Evolutionary conservation across 169 alveolate species (phyloP).

Genomic region (Toxoplasma gondii): DNA sequence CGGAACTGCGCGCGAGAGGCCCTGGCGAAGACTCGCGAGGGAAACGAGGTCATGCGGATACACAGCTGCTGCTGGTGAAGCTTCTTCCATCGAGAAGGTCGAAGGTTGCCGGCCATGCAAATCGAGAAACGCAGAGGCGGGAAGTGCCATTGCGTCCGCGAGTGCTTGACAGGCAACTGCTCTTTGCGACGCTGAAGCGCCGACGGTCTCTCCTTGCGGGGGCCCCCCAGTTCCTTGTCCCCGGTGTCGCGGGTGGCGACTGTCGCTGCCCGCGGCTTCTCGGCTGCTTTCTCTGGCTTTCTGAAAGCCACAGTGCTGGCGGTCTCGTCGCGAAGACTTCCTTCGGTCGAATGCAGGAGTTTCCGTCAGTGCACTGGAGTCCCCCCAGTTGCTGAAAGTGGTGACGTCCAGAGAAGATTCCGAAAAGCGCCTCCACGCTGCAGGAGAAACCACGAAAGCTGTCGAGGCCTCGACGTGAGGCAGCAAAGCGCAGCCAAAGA

Average conservation of each 20-base stretch:
- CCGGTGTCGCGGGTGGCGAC: background rate
- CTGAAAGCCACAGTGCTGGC: too few relatives aligned
- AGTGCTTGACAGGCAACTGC: background rate
- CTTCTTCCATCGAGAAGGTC: background rate
- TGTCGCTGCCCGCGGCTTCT: background rate
- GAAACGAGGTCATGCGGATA: background rate
- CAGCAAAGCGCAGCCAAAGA: background rate
- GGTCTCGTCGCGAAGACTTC: too few relatives aligned
- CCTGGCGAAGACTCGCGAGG: background rate
- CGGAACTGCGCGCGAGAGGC: background rate
- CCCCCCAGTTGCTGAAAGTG: too few relatives aligned
- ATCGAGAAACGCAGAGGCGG: background rate
- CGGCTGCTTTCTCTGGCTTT: too few relatives aligned
- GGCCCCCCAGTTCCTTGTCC: background rate
- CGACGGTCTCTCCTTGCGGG: background rate
- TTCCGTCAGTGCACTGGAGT: too few relatives aligned
- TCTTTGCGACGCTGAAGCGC: background rate
- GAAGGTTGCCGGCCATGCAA: background rate
- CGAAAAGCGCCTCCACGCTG: background rate
- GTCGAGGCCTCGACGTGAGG: conserved; percentile 22
- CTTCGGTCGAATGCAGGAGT: too few relatives aligned
- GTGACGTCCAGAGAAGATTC: too few relatives aligned
- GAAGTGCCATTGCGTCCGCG: background rate
- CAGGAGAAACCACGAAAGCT: background rate
- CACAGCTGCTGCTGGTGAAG: background rate